Evolutionary conservation across 1,284 basidiomycete genomes (phyloP), one percentile per base, ranked within the genome.

Genomic region (Ustilago hordei): DNA sequence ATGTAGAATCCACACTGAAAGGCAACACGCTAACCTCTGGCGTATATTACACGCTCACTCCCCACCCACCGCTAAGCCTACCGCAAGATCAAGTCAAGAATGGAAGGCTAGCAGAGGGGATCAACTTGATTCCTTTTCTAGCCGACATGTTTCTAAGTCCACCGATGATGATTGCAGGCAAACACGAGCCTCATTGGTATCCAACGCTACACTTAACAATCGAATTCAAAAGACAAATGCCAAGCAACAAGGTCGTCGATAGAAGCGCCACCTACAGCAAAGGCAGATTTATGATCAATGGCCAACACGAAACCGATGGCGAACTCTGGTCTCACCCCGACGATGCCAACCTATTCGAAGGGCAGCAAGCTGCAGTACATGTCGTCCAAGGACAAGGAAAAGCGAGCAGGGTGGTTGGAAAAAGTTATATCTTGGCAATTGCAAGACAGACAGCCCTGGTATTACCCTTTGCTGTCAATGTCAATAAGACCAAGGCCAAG

Each of bases 171-270:
- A 32, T 76, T 28, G 69, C 74, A 28, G 53, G 55, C 7, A 36
- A 38, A 19, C 68, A 76, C 62, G 48, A 55, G 9, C 8, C 54
- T 28, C 66, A 72, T 41, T 79, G 77, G 77, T 79, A 76, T 52
- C 77, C 77, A 1, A 79, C 77, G 0, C 55, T 79, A 5, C 77
- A 79, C 38, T 53, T 79, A 19, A 72, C 77, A 8, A 71, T 79
- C 39, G 77, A 79, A 47, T 79, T 79, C 60, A 79, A 79, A 69
- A 41, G 68, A 4, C 6, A 35, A 9, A 39, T 79, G 0, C 73
- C 77, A 3, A 1, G 4, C 6, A 32, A 59, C 9, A 13, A 11
- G 2, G 4, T 56, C 38, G 5, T 76, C 8, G 32, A 52, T 3
- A 41, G 68, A 47, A 52, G 55, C 2, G 77, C 64, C 3, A 71